Conservation (phyloP, 306 rosid species). For the Malus domestica region ASM211411v1 NC_041798.1:40300001-40300500, state of each 20-base stretch:
- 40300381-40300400: background rate
- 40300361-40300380: background rate
- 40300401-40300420: background rate
- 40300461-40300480: slow-evolving; percentile 51
- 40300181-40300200: background rate
- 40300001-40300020: no score
- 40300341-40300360: no score
- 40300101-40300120: background rate
- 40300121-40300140: background rate
- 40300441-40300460: slow-evolving; percentile 60
- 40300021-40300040: no score
- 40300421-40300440: background rate
- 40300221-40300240: background rate
- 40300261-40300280: background rate
- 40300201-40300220: background rate
- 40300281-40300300: background rate
- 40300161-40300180: no score
- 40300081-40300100: background rate
- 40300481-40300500: slow-evolving; percentile 19
- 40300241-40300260: background rate
- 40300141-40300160: no score
- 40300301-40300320: background rate
- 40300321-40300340: background rate
- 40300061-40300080: no score
- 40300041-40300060: background rate